Evolutionary conservation across 2,329 filamentous ascomycete species (phyloP), one percentile per base, ranked within the genome.

Genomic region (Corinectria fuckeliana): DNA sequence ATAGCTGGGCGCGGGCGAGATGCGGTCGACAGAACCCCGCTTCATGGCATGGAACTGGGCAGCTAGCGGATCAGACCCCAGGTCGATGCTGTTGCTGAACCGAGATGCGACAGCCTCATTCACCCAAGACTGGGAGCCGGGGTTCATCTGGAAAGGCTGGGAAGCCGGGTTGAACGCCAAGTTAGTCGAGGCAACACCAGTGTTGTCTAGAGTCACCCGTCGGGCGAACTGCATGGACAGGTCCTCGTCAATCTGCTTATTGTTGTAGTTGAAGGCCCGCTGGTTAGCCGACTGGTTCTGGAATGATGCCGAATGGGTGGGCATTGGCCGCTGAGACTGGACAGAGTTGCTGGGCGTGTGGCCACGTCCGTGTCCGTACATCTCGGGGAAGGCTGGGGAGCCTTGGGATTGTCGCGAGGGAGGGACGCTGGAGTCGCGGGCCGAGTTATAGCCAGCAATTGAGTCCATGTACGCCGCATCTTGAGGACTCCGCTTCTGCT

Each of bases 341-440:
- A 78, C 77, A 36, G 82, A 76, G 72, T 76, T 78, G 71, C 74
- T 76, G 53, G 78, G 73, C 5, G 76, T 78, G 63, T 82, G 80
- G 39, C 75, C 70, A 65, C 47, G 61, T 23, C 58, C 63, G 28
- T 69, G 72, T 30, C 52, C 36, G 38, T 73, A 73, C 26, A 74
- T 62, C 5, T 77, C 75, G 30, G 66, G 63, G 51, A 71, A 78
- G 13, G 70, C 68, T n/a, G 72, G 74, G 28, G 76, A 81, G n/a
- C 74, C 72, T 42, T 84, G 80, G 4, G 81, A 78, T 55, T 85
- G 81, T 47, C 83, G 80, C 32, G 86, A 86, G 2, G 85, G 80
- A 42, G 86, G 84, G 45, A 85, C 75, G 71, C 80, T 86, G 39
- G 78, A 75, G 58, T 86, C 85, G 60, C 84, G 79, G n/a, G 84